Base-by-base conservation (phyloP, 495 filamentous ascomycete species). In the Amorphotheca resinae region DNA sequence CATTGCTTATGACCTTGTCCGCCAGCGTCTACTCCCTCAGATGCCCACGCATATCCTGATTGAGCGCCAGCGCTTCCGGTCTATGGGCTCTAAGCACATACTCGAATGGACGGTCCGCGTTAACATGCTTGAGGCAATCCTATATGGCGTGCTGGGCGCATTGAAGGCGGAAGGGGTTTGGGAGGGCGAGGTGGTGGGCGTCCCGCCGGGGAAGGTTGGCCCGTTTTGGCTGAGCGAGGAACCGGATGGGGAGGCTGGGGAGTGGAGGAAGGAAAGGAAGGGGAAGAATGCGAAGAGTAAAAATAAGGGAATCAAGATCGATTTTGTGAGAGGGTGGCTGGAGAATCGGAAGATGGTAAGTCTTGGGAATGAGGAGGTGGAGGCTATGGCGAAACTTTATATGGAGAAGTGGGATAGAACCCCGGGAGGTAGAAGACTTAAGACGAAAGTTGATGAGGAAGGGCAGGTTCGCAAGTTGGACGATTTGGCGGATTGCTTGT, bases 101-200 rank as follows among this genome's bases (percentile, higher is more conserved):
- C 73, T 77, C 26, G 85, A 96, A 60, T 95, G 89, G 91, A 93
- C 87, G 15, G 47, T 95, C 23, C 70, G 87, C 1, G 88, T 95
- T 2, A 93, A 93, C 48, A 82, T 86, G 57, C 73, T 96, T 16
- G 89, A 96, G 60, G 73, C 76, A 0, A 94, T 95, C 80, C 58
- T 95, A 1, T 80, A 91, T 63, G 83, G 82, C 20, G 68, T 80
- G n/a, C 59, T 95, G 7, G 61, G 68, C 21, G 70, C 79, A 12
- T 53, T 86, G 38, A 57, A 59, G 22, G 52, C 55, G 9, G 57
- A 73, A 20, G 62, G 63, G 22, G 22, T 56, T 7, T 67, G 62
- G 61, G 5, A 50, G 2, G 67, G 65, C 17, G 46, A 51, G 9
- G 50, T 71, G 4, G 16, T 52, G 1, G 52, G 62, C 5, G 51